Base-by-base conservation (phyloP, 805 yeast species). In the Yamadazyma laniorum region DNA sequence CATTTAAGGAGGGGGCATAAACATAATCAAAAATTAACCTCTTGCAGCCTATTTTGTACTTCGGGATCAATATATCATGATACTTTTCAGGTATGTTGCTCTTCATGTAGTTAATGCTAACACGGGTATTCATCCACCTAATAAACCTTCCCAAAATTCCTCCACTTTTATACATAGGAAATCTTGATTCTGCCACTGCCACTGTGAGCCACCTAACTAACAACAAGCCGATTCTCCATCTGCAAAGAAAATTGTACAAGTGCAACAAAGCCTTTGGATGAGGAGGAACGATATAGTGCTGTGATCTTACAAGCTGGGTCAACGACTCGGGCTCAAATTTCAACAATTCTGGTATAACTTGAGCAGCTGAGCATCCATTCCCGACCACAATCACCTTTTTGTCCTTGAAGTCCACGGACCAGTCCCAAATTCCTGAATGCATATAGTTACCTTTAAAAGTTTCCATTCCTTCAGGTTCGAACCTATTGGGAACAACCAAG, bases 351-450 rank as follows among this genome's bases (percentile, higher is more conserved):
- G 73, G 72, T 12, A 67, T 48, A n/a, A 66, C 52, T 43, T 67
- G 72, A 16, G 58, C 61, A 2, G 71, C 72, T 4, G 70, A 64
- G 39, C 73, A 67, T 2, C 73, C 73, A 47, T 64, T 64, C 12
- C 73, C 73, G 19, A 67, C 49, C 9, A 66, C 70, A 5, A 63
- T 54, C 9, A 67, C 69, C 9, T 57, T 52, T 41, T 67, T 67
- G 23, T 49, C 56, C 38, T 61, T 53, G 42, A 67, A 52, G 14
- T 55, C 51, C 8, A 62, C 62, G 8, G 47, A 35, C 42, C 65
- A 63, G 37, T 65, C 56, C 59, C 64, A 67, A 25, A 65, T 36
- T 1, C 70, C 73, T 1, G 70, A 64, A 40, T 67, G 73, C 65
- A 67, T 59, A 45, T 60, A 66, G 1, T 43, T 43, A 5, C 73